Base-by-base conservation (phyloP, 2,329 filamentous ascomycete genomes). In the Boeremia exigua region DNA sequence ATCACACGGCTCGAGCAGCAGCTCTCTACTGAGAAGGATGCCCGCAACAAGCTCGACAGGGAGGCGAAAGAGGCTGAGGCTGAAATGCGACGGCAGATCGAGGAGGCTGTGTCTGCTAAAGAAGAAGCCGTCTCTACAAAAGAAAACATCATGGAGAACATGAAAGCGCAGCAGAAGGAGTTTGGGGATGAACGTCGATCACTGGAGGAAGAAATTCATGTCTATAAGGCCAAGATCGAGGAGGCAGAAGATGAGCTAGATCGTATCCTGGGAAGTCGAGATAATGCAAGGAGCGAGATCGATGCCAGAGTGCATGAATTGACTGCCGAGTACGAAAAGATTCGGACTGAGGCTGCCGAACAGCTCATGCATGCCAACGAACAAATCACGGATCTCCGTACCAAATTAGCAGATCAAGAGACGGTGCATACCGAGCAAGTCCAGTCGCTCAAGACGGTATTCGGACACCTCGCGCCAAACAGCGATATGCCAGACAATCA, bases 201-300 rank as follows among this genome's bases (percentile, higher is more conserved):
- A 9, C 81, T 98, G 0, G 91, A 96, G 65, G 82, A 86, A 14
- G 93, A 98, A 71, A 87, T 95, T 54, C 88, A 87, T 64, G 84
- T 85, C 12, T 83, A 93, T 54, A 93, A 89, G 69, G 82, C 88
- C 49, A 89, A 88, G 48, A 80, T 95, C 0, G 95, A 98, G 70
- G 92, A 98, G 65, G 84, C 90, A 6, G 95, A 99, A 75, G 93
- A 97, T 67, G 93, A 96, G 70, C 85, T 98, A 47, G 93, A 97
- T 66, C 85, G 92, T 56, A 85, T 94, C 50, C 83, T 91, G 37
- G 91, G 92, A 66, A 92, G 90, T 36, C 85, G 91, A 38, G 92
- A 97, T 63, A 88, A 96, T 63, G 90, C 95, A 67, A 90, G 88
- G 68, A 86, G 85, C 4, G 83, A 84, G 2, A 83, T 88, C 39